Conservation (phyloP, 805 yeast species). For the Saccharomycopsis sp. region DNA sequence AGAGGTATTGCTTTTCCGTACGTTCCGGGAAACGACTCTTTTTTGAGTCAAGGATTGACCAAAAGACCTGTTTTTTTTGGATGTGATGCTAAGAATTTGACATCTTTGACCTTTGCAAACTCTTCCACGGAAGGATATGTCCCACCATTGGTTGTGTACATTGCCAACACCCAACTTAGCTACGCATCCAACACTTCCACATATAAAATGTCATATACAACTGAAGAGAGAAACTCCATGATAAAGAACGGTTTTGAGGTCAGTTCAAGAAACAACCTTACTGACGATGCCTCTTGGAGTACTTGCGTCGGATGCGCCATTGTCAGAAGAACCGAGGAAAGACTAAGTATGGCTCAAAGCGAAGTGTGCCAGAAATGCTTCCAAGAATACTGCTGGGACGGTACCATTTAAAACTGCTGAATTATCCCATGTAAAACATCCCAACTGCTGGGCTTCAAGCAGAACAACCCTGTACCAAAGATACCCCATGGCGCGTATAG, state of each 20-base stretch:
- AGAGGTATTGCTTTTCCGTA: conserved; percentile 65
- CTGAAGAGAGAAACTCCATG: conserved; percentile 48
- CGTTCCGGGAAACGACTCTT: conserved; percentile 64
- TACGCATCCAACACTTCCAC: conserved; percentile 68
- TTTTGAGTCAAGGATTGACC: conserved; percentile 53
- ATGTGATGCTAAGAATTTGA: conserved; percentile 60
- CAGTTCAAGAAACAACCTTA: conserved; percentile 58
- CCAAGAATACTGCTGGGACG: conserved; percentile 61
- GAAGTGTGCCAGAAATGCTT: conserved; percentile 71
- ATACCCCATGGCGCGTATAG: too few relatives aligned
- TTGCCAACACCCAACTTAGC: conserved; percentile 63
- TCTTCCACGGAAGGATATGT: conserved; percentile 29
- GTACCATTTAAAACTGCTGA: neutral
- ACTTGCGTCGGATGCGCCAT: conserved; percentile 81
- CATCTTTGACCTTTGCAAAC: conserved; percentile 34
- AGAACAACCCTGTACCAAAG: too few relatives aligned
- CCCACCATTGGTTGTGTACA: conserved; percentile 70
- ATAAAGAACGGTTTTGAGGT: conserved; percentile 70
- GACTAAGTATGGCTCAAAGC: conserved; percentile 48
- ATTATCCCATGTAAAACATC: neutral
- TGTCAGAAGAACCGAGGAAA: conserved; percentile 69
- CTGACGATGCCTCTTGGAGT: conserved; percentile 61
- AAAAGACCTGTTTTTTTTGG: conserved; percentile 77
- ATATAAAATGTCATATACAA: conserved; percentile 52
- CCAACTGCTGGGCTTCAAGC: too few relatives aligned